Base-by-base conservation (phyloP, 1,139 yeast species). In the Diutina neorugosa region DNA sequence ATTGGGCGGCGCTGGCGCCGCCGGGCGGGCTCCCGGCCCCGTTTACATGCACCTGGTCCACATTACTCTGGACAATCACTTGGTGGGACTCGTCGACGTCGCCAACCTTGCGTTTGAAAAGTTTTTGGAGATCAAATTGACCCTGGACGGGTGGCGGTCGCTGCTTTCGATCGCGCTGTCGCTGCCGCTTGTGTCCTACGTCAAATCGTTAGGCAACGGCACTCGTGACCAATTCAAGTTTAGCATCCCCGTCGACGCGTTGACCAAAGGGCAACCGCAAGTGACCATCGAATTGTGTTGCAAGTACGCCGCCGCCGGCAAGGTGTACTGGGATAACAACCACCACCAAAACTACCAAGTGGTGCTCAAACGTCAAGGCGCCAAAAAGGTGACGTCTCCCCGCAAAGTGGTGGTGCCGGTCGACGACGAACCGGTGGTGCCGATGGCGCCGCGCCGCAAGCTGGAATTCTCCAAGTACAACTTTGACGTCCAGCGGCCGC, bases 311-410 rank as follows among this genome's bases (percentile, higher is more conserved):
- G 40, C 21, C n/a, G 40, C 8, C 12, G 40, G 40, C 23, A 6
- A 46, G 23, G 50, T 46, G 37, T 46, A n/a, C 41, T 46, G 50
- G 50, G 50, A 46, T 16, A 46, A 46, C 16, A 46, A 46, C 31
- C n/a, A 46, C 16, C 20, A 37, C 40, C 16, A 46, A 8, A 46
- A 46, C 31, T 46, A 46, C 19, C n/a, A 14, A 14, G 40, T 46
- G 25, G 23, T 18, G 19, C 23, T 46, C 3, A 25, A 27, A 19
- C 50, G 50, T 9, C 14, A 14, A 11, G 16, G 16, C 11, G 40
- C 40, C 40, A 34, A 34, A 4, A 3, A 14, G 11, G 20, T 14
- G 18, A n/a, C 18, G 27, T 21, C 16, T n/a, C 19, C n/a, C 31
- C 31, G 31, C 48, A 44, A 44, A 11, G 19, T 19, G 12, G 9